Evolutionary conservation across 2,329 filamentous ascomycete genomes (phyloP), one percentile per base, ranked within the genome.

Genomic region (Immersiporthe knoxdaviesiana): DNA sequence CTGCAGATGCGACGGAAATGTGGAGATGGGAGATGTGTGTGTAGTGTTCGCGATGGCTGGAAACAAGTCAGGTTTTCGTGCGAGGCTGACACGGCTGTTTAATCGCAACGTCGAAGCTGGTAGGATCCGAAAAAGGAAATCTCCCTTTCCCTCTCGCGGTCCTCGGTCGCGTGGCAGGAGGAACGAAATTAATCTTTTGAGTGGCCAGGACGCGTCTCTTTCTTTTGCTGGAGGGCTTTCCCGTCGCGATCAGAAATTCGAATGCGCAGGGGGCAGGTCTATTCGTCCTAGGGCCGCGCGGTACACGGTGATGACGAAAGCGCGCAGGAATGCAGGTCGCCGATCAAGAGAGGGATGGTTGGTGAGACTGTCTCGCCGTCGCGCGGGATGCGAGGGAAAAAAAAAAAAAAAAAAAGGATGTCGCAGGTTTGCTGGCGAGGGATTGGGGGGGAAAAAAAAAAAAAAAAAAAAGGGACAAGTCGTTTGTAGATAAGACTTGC

Each of bases 1-100:
- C 18, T 68, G 65, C 37, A 50, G 65, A 61, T 74, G 71, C 59
- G 74, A 75, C 72, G 68, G 74, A 73, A 73, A 44, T 72, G 71
- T 70, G 70, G 72, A 71, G 72, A 72, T 63, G 68, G n/a, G 69
- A 70, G 2, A 12, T 39, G 37, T 59, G n/a, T n/a, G n/a, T n/a
- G n/a, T n/a, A n/a, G n/a, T n/a, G 58, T 41, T 72, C 70, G 72
- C 68, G 62, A 39, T 67, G 54, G 32, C 68, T 65, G 65, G 63
- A 65, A 30, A 27, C 68, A 61, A 63, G 63, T 56, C 39, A 12
- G 35, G 35, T 21, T 18, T n/a, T 35, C 35, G 35, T 35, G 68
- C 66, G 63, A 68, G 44, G 47, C 18, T 65, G 24, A 27, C 54
- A 68, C 61, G 65, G 56, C 24, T 24, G 37, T 62, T 24, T 50